Base-by-base conservation (phyloP, 2,329 filamentous ascomycete species). In the Rachicladosporium sp. region DNA sequence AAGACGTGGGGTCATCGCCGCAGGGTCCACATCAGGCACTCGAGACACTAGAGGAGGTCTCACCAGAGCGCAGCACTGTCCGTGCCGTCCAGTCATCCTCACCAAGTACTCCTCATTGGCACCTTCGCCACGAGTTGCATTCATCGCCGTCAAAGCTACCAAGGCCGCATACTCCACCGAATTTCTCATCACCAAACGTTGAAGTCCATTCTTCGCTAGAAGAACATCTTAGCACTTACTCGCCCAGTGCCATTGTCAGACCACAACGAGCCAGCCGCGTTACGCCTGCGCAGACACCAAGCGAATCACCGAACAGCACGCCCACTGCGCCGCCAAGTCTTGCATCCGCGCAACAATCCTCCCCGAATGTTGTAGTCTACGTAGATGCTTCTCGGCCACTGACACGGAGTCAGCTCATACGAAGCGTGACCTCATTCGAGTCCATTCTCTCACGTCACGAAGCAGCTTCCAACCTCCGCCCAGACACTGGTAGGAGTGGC, bases 401-500 rank as follows among this genome's bases (percentile, higher is more conserved):
- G 15, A 45, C 47, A 10, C 29, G 35, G 30, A 43, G 35, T 33
- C 41, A 50, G 9, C 43, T 43, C 30, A 33, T 50, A 30, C 41
- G 35, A 23, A 36, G 43, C 31, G 45, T 46, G 13, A 43, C 49
- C 12, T 58, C 55, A 9, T 43, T 51, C 31, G 55, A 58, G 15
- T 57, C 55, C 21, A 56, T 58, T 35, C 46, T 50, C 38, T 53
- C 53, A 7, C 50, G 51, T 9, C 46, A 56, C 21, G 45, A 53
- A 33, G 37, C 43, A 40, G 35, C 47, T 4, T 35, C 46, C 7
- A 23, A 42, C 37, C 29, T 45, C 31, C 50, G 42, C 30, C 48
- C 49, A 5, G 38, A 42, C 10, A 48, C 45, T 13, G 47, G 42
- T 15, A 47, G 41, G 29, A 49, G 45, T 35, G 37, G 51, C 29